phyloP scores from a whole-genome alignment of 1,284 basidiomycete genomes.

The Naganishia sp. region DNA sequence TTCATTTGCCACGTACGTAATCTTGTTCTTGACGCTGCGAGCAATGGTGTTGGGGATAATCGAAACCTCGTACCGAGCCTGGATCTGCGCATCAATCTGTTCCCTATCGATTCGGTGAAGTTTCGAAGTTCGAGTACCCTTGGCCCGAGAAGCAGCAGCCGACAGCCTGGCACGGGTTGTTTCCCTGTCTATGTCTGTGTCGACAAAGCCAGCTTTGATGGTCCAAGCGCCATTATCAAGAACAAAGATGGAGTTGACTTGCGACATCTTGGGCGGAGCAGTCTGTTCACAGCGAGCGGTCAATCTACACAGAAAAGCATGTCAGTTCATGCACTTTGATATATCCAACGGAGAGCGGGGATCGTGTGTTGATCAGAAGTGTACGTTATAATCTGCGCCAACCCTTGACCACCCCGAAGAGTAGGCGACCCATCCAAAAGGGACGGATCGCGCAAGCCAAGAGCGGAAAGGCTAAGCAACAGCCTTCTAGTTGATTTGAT shows the following conservation, averaged over 20 bases:
- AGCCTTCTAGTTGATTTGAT: conserved; percentile 34
- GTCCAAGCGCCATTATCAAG: conserved; percentile 82
- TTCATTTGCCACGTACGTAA: conserved; percentile 79
- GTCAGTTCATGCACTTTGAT: background rate
- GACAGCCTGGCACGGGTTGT: background rate
- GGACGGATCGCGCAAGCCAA: conserved; percentile 22
- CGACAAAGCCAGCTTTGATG: conserved; percentile 62
- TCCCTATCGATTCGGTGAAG: conserved; percentile 44
- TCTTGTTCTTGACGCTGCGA: conserved; percentile 74
- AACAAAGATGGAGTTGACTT: conserved; percentile 59
- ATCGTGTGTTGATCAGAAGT: conserved; percentile 1
- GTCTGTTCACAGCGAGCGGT: background rate
- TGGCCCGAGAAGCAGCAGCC: background rate
- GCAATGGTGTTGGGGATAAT: conserved; percentile 75
- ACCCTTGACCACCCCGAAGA: conserved; percentile 12
- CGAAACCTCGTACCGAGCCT: conserved; percentile 52
- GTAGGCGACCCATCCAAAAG: conserved; percentile 4
- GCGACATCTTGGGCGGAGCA: conserved; percentile 7
- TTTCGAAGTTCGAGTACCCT: background rate
- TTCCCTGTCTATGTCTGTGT: background rate
- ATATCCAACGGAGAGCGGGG: background rate
- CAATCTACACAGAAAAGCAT: conserved; percentile 1
- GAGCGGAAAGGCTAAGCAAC: conserved; percentile 30
- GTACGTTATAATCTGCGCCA: conserved; percentile 25
- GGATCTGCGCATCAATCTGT: conserved; percentile 15